Base-by-base conservation (phyloP, 345 rosid genomes). In the Hibiscus tridactylites region DNA sequence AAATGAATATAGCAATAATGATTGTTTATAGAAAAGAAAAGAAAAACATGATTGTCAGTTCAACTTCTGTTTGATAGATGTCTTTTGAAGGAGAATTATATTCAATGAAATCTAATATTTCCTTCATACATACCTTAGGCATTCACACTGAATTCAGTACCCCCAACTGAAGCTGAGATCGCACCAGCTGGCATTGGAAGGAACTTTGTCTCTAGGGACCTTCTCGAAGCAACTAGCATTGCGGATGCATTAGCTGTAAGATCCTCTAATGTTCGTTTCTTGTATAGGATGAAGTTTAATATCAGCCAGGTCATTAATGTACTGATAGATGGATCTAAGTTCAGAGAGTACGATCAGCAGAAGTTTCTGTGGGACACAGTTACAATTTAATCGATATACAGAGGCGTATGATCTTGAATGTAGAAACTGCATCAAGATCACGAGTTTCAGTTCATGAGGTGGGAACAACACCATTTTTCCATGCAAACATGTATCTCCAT, bases 401-500 rank as follows among this genome's bases (percentile, higher is more conserved):
- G 35, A 64, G 46, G 1, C 73, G 88, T 0, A 78, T 59, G 74
- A 81, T 86, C 44, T 26, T 81, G 76, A 88, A 83, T 61, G 83
- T 83, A 8, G 90, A 83, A 79, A 86, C 87, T 24, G 88, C 87
- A 81, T 84, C 92, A 19, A 79, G 78, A 71, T 74, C 68, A 13
- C 79, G 85, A 29, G 67, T 88, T 75, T 88, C 90, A 6, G 80
- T 83, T 71, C 79, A 63, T n/a, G 80, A 83, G 57, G 76, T 86
- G 29, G 83, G 81, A 29, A 37, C 62, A 24, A 74, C 76, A n/a
- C 87, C 87, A 26, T 84, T 81, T 73, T 88, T 88, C 79, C 90
- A 83, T 63, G 92, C 92, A 53, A 88, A 88, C 74, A 84, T 85
- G 88, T 85, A 82, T 71, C 85, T 84, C 73, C 92, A 85, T 73